Conservation (phyloP, 2,329 filamentous ascomycete species). For the Trichoderma oligosporum region DNA sequence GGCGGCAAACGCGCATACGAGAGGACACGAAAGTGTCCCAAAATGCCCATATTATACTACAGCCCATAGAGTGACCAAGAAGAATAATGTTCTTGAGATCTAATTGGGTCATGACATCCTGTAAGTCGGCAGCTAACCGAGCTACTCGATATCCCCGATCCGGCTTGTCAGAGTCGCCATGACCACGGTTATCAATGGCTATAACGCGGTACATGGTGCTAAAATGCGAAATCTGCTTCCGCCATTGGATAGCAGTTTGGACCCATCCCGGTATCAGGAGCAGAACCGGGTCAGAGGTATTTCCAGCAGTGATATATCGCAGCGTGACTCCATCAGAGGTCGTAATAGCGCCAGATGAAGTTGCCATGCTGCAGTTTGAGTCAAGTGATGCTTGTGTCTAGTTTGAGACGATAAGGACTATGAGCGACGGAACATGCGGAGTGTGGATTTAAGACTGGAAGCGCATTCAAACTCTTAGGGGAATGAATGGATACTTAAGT, state of each 20-base stretch:
- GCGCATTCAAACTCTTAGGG: too few species aligned
- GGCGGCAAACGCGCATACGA: slow-evolving; percentile 24
- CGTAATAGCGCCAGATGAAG: slow-evolving; percentile 9
- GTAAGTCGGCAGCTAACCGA: slow-evolving; percentile 30
- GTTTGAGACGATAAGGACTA: too few species aligned
- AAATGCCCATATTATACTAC: slow-evolving; percentile 32
- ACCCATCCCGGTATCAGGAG: slow-evolving; percentile 34
- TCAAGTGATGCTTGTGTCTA: not conserved
- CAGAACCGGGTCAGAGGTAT: slow-evolving; percentile 25
- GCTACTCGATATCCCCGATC: slow-evolving; percentile 29
- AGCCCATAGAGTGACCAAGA: slow-evolving; percentile 36
- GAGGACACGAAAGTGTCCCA: slow-evolving; percentile 31
- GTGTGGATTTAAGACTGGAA: too few species aligned
- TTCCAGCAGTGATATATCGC: slow-evolving; percentile 22
- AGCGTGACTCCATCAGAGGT: slow-evolving; percentile 19
- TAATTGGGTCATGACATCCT: slow-evolving; percentile 29
- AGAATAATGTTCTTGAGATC: slow-evolving; percentile 31
- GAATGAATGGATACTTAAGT: not conserved
- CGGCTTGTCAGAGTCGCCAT: slow-evolving; percentile 35
- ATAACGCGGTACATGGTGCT: slow-evolving; percentile 30
- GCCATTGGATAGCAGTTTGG: slow-evolving; percentile 32
- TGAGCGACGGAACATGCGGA: too few species aligned
- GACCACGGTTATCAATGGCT: slow-evolving; percentile 33
- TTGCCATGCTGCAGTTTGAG: not conserved
- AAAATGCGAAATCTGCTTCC: slow-evolving; percentile 32